A percentile compares a stretch with the other conserved stretches of the same genome.
Conservation (phyloP, 2,329 filamentous ascomycete genomes). For the Aspergillus sp. region DNA sequence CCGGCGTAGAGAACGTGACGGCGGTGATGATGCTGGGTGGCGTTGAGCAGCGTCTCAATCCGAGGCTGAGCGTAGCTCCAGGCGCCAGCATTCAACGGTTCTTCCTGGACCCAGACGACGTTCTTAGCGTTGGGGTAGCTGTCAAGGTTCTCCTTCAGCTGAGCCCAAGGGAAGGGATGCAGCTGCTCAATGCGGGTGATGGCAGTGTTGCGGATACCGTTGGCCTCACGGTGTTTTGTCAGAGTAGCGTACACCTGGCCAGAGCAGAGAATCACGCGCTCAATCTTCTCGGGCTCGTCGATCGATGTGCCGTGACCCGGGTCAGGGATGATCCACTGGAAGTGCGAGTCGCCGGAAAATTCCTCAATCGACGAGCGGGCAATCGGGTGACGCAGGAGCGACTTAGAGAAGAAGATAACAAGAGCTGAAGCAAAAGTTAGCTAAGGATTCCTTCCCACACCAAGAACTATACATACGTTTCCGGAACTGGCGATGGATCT, state of each 20-base stretch:
- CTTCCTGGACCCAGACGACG: conserved; percentile 95
- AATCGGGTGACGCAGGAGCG: conserved; percentile 84
- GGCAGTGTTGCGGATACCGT: conserved; percentile 80
- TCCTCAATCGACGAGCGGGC: conserved; percentile 84
- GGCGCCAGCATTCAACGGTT: conserved; percentile 91
- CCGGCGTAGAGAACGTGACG: conserved; percentile 96
- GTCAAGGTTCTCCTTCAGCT: conserved; percentile 93
- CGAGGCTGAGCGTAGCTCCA: conserved; percentile 97
- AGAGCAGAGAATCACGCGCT: conserved; percentile 87
- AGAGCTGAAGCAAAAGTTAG: conserved; percentile 51
- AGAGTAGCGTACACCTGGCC: conserved; percentile 91
- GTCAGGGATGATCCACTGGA: conserved; percentile 93
- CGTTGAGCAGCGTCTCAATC: conserved; percentile 90
- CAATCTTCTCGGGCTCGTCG: conserved; percentile 72
- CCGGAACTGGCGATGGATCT: conserved; percentile 98
- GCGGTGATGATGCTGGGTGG: conserved; percentile 85
- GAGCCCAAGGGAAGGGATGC: conserved; percentile 97
- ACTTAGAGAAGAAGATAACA: conserved; percentile 97
- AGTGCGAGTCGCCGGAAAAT: conserved; percentile 83
- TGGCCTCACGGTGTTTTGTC: conserved; percentile 78
- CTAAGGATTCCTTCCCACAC: conserved; percentile 1
- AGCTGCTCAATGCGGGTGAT: conserved; percentile 95
- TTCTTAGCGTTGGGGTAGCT: conserved; percentile 95
- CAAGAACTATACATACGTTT: conserved; percentile 62
- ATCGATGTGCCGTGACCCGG: conserved; percentile 70